Percentiles rank a stretch among this genome's conserved stretches.
Conservation (phyloP, 306 rosid genomes). For the Lupinus albus region DNA sequence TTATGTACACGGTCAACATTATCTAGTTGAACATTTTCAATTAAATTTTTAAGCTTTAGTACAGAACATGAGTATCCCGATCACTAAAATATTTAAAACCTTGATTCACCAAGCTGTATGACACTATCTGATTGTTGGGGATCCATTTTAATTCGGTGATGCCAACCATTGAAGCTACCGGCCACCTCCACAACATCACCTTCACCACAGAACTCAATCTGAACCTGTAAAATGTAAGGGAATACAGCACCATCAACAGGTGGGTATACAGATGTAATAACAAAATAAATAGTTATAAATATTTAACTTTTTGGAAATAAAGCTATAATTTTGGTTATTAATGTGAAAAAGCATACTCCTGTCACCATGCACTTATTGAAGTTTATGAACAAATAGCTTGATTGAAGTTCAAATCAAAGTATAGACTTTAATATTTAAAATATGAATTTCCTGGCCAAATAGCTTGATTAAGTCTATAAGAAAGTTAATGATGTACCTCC, state of each 20-base stretch:
- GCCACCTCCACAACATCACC: slow-evolving; percentile 86
- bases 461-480: slow-evolving; percentile 29
- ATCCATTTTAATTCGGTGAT: slow-evolving; percentile 76
- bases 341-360: background rate
- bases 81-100: slow-evolving; percentile 49
- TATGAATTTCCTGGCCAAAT: background rate
- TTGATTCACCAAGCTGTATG: slow-evolving; percentile 52
- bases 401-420: slow-evolving; percentile 24
- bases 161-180: slow-evolving; percentile 98
- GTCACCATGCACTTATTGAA: slow-evolving; percentile 16
- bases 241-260: slow-evolving; percentile 42
- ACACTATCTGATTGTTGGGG: slow-evolving; percentile 53
- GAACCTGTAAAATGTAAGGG: slow-evolving; percentile 59
- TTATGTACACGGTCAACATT: slow-evolving; percentile 14
- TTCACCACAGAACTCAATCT: slow-evolving; percentile 64
- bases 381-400: slow-evolving; percentile 31
- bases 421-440: slow-evolving; percentile 21
- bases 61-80: slow-evolving; percentile 6
- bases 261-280: slow-evolving; percentile 22
- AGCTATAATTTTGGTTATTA: slow-evolving; percentile 11
- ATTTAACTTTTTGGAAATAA: slow-evolving; percentile 7
- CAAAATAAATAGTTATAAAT: background rate
- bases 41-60: slow-evolving; percentile 16
- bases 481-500: slow-evolving; percentile 64
- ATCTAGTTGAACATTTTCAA: slow-evolving; percentile 20